These are phyloP conservation scores for Capronia coronata DNA, from an alignment of 2,329 filamentous ascomycete species.

Conservation along the genomic window DNA sequence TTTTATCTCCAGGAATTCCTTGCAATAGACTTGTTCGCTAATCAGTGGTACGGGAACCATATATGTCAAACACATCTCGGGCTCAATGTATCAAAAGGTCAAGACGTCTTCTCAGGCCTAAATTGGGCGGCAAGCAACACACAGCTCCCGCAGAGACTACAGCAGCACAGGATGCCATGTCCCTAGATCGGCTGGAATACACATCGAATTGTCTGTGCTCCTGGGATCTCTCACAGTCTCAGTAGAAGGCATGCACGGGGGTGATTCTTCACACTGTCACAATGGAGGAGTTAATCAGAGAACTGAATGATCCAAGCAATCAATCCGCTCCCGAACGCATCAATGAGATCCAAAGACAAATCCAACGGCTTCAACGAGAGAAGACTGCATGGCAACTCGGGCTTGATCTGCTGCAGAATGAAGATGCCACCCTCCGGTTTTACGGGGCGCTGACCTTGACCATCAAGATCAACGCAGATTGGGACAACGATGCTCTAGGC, in stretches of 20 bases:
- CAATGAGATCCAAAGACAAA: constrained; percentile 58
- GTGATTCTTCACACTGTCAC: not conserved
- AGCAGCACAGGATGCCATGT: not conserved
- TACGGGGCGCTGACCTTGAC: constrained; percentile 90
- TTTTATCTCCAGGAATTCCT: not conserved
- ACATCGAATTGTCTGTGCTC: not conserved
- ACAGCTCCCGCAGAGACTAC: too few species aligned
- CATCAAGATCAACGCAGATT: constrained; percentile 89
- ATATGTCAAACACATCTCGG: too few species aligned
- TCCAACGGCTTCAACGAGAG: constrained; percentile 73
- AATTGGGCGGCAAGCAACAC: too few species aligned
- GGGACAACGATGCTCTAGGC: constrained; percentile 36
- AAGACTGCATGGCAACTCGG: constrained; percentile 80
- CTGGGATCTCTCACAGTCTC: not conserved
- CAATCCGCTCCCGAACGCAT: constrained; percentile 23
- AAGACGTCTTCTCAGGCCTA: too few species aligned
- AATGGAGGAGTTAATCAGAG: constrained; percentile 27
- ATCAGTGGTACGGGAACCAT: too few species aligned
- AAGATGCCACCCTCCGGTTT: constrained; percentile 73
- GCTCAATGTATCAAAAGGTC: too few species aligned
- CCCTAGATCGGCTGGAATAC: not conserved
- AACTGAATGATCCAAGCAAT: constrained; percentile 24
- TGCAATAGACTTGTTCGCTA: too few species aligned
- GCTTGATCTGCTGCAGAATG: constrained; percentile 62
- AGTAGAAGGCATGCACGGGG: not conserved